Percentiles rank a stretch among this genome's conserved stretches.
These are phyloP conservation scores for Pythium vanterpoolii DNA, from an alignment of 352 stramenopile genomes.

Conservation along the genomic window DNA sequence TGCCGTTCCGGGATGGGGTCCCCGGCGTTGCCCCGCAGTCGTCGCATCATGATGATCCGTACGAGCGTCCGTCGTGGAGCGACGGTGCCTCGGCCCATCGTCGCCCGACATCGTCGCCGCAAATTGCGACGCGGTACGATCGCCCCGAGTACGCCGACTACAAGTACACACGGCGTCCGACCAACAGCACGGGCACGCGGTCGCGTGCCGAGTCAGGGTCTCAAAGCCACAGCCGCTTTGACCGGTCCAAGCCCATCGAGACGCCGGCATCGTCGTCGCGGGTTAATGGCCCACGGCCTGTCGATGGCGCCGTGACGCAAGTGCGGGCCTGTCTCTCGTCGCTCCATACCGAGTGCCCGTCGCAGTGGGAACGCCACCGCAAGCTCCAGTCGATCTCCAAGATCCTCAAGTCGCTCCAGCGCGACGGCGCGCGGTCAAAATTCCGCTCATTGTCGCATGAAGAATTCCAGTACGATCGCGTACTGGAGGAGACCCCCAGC, in stretches of 20 bases:
- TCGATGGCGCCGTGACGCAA: constrained; percentile 40
- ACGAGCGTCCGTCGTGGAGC: constrained; percentile 50
- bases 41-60: constrained; percentile 33
- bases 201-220: constrained; percentile 13
- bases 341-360: constrained; percentile 64
- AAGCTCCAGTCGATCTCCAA: constrained; percentile 71
- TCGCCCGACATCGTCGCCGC: constrained; percentile 4
- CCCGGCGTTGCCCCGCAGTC: background rate
- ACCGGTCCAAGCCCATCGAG: background rate
- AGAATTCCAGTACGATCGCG: constrained; percentile 67
- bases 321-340: constrained; percentile 53
- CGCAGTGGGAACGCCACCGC: constrained; percentile 50
- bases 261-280: background rate
- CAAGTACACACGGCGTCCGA: constrained; percentile 12
- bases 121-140: constrained; percentile 13
- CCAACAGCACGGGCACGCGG: constrained; percentile 12
- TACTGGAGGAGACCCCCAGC: constrained; percentile 64
- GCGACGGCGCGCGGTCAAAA: constrained; percentile 58
- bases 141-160: constrained; percentile 11
- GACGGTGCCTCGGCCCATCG: constrained; percentile 38
- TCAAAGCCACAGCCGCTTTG: constrained; percentile 1
- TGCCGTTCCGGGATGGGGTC: constrained; percentile 34
- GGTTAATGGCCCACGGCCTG: background rate
- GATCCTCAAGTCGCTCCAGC: constrained; percentile 61
- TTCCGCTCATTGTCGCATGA: constrained; percentile 66